phyloP scores from a whole-genome alignment of 495 filamentous ascomycete species.

The Haplographium delicatum region DNA sequence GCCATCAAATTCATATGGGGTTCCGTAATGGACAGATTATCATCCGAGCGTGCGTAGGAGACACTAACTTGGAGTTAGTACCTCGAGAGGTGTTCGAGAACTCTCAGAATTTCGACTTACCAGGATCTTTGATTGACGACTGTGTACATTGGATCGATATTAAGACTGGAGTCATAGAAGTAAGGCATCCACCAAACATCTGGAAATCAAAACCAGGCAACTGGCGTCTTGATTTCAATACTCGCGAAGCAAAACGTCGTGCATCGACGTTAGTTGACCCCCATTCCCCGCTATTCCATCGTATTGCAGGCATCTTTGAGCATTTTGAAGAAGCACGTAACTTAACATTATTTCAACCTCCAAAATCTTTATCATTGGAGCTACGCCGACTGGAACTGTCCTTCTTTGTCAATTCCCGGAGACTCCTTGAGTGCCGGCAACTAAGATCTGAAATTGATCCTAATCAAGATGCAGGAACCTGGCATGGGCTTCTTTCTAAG shows the following conservation, averaged over 20 bases:
- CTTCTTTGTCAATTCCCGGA: constrained; percentile 35
- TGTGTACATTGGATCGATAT: constrained; percentile 59
- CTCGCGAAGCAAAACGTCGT: constrained; percentile 17
- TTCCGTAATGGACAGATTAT: constrained; percentile 33
- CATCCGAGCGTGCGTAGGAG: constrained; percentile 28
- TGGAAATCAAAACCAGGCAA: constrained; percentile 35
- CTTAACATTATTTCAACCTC: constrained; percentile 34
- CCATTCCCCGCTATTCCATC: constrained; percentile 22
- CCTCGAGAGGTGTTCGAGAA: constrained; percentile 26
- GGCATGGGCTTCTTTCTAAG: constrained; percentile 44
- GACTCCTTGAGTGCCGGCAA: constrained; percentile 38
- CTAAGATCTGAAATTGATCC: constrained; percentile 41
- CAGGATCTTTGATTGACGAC: constrained; percentile 38
- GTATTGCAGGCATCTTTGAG: constrained; percentile 32
- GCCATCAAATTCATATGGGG: constrained; percentile 46
- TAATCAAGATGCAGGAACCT: constrained; percentile 45
- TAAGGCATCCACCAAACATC: constrained; percentile 35
- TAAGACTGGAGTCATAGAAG: constrained; percentile 39
- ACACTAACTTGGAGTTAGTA: constrained; percentile 32
- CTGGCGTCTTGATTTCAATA: constrained; percentile 29
- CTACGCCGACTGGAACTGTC: constrained; percentile 38
- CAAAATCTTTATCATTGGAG: constrained; percentile 22
- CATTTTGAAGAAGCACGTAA: constrained; percentile 30
- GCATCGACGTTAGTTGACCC: constrained; percentile 27
- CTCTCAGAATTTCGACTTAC: constrained; percentile 39